Percentiles rank a stretch among this genome's conserved stretches.
Conservation (phyloP, 805 yeast genomes). For the Lipomyces yamanashiensis region DNA sequence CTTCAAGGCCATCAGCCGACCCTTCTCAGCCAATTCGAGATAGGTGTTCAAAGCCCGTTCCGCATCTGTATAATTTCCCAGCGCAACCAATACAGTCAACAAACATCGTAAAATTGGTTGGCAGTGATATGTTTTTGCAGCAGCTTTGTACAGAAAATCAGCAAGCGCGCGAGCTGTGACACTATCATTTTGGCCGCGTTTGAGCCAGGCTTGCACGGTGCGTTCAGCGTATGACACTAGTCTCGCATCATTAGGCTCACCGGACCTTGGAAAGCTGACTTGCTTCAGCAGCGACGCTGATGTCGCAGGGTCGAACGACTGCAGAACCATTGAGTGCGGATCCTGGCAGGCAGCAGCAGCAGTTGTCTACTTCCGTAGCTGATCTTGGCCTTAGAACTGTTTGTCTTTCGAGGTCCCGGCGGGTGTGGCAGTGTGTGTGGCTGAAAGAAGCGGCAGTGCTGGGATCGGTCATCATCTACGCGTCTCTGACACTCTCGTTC, state of each 20-base stretch:
- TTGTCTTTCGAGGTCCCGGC: background rate
- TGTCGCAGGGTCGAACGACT: conserved; percentile 32
- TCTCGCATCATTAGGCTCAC: conserved; percentile 30
- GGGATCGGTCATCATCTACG: background rate
- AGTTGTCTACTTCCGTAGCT: background rate
- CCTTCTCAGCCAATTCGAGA: conserved; percentile 31
- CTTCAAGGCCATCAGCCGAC: conserved; percentile 28
- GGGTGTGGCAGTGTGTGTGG: background rate
- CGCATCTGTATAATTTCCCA: conserved; percentile 32
- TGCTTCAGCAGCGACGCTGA: conserved; percentile 25
- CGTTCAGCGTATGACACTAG: conserved; percentile 30
- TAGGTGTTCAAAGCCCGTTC: conserved; percentile 28
- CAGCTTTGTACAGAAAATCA: conserved; percentile 33
- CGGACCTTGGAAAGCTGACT: conserved; percentile 32
- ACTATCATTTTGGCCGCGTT: conserved; percentile 28
- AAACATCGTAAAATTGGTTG: conserved; percentile 30
- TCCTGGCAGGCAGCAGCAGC: background rate
- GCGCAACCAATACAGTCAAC: conserved; percentile 22
- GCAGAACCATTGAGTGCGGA: conserved; percentile 14
- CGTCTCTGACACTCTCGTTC: background rate
- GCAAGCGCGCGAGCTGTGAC: conserved; percentile 27
- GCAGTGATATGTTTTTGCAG: conserved; percentile 35
- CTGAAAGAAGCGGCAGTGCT: background rate
- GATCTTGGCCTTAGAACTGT: background rate
- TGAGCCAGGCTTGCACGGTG: conserved; percentile 22